Evolutionary conservation across 2,329 filamentous ascomycete species (phyloP).

Genomic region (Aureobasidium melanogenum): DNA sequence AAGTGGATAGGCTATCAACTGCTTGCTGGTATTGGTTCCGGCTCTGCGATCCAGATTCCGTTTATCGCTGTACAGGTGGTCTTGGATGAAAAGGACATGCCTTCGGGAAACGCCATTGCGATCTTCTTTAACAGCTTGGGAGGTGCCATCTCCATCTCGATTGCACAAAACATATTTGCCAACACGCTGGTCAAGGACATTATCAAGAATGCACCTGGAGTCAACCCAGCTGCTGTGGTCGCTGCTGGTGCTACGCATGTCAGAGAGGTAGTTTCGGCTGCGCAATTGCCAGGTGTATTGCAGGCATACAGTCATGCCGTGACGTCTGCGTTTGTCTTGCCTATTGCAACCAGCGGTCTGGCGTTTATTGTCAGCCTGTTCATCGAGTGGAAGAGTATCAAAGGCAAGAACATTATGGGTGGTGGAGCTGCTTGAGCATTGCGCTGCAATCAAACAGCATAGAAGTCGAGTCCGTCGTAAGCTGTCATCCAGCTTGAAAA

Average conservation of each 20-base stretch:
- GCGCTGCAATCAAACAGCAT: background rate
- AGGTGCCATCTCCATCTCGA: constrained; percentile 24
- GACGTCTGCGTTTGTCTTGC: constrained; percentile 51
- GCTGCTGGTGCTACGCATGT: constrained; percentile 36
- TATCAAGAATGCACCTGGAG: constrained; percentile 29
- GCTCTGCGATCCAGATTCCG: constrained; percentile 40
- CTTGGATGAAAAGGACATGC: constrained; percentile 43
- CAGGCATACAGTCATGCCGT: constrained; percentile 56
- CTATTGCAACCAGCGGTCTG: constrained; percentile 44
- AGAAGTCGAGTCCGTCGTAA: background rate
- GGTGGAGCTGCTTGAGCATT: background rate
- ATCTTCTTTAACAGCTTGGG: constrained; percentile 26
- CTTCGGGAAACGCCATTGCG: constrained; percentile 24
- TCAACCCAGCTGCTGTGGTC: constrained; percentile 31
- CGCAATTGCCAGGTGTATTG: constrained; percentile 44
- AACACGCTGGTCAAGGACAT: constrained; percentile 52
- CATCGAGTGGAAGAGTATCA: constrained; percentile 57
- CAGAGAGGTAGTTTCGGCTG: constrained; percentile 27
- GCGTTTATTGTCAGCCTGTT: constrained; percentile 45
- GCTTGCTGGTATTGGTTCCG: constrained; percentile 40
- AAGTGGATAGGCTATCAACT: constrained; percentile 49
- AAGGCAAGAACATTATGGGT: constrained; percentile 38
- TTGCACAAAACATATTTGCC: constrained; percentile 32
- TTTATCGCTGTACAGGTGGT: constrained; percentile 38
- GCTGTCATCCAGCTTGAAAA: background rate